phyloP scores from a whole-genome alignment of 257 asterid species.

The Scutellaria baicalensis region DNA sequence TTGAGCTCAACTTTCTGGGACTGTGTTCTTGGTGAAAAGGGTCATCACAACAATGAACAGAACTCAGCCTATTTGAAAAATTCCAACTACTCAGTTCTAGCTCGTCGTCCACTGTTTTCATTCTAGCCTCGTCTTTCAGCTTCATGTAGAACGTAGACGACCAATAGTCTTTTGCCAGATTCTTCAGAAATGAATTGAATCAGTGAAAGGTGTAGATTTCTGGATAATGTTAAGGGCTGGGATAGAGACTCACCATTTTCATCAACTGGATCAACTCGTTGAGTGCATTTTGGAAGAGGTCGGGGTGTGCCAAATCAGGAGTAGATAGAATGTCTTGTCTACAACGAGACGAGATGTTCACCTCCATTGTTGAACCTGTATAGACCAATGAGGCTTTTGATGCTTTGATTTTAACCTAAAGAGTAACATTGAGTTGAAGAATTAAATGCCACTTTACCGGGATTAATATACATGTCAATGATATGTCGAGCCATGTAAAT shows the following conservation, averaged over 20 bases:
- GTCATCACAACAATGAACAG: conserved; percentile 62
- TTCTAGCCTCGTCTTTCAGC: conserved; percentile 50
- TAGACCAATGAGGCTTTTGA: neutral
- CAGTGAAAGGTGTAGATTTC: neutral
- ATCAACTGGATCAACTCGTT: conserved; percentile 67
- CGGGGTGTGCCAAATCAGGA: conserved; percentile 49
- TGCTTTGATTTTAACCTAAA: no score
- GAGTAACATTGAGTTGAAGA: neutral
- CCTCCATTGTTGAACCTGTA: conserved; percentile 74
- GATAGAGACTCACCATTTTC: conserved; percentile 51
- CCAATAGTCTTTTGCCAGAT: conserved; percentile 68
- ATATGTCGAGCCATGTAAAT: conserved; percentile 90
- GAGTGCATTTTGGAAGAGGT: conserved; percentile 50
- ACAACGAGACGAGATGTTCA: conserved; percentile 67
- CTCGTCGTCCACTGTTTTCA: conserved; percentile 33
- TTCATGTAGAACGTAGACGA: conserved; percentile 59
- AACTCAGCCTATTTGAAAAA: conserved; percentile 65
- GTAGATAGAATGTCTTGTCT: conserved; percentile 65
- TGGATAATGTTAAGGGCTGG: neutral
- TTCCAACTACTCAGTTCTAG: conserved; percentile 47
- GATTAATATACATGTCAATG: conserved; percentile 55
- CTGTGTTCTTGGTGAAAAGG: conserved; percentile 75
- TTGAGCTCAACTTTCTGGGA: conserved; percentile 35
- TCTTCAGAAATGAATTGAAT: conserved; percentile 28
- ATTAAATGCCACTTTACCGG: conserved; percentile 36